Percentiles rank a stretch among this genome's conserved stretches.
phyloP scores from a whole-genome alignment of 768 basidiomycete species.

The Auricularia sp. region DNA sequence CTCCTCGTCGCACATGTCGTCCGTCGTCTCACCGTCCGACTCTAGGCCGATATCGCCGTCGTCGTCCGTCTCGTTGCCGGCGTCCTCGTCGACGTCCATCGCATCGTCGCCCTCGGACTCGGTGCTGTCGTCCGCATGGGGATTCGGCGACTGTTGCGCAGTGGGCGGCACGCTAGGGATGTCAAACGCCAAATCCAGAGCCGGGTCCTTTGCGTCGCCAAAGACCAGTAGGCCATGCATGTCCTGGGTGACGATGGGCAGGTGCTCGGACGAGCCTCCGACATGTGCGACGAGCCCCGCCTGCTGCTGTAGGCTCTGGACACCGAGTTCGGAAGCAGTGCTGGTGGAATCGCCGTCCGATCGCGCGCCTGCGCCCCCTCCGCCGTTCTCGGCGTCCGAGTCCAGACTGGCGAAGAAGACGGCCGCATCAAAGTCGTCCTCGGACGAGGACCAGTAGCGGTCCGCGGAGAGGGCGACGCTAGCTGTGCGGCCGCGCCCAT shows the following conservation, averaged over 20 bases:
- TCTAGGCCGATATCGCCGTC: constrained; percentile 18
- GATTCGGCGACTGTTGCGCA: constrained; percentile 29
- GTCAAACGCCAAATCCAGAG: constrained; percentile 63
- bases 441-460: constrained; percentile 61
- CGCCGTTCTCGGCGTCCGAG: constrained; percentile 34
- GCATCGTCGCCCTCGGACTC: constrained; percentile 34
- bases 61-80: constrained; percentile 18
- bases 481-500: constrained; percentile 17
- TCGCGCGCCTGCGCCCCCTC: constrained; percentile 23
- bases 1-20: constrained; percentile 73
- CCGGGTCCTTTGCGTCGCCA: constrained; percentile 53
- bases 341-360: constrained; percentile 11
- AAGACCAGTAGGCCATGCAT: constrained; percentile 73
- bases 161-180: constrained; percentile 22
- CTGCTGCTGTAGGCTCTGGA: neutral
- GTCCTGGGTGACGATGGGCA: constrained; percentile 46
- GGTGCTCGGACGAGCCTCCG: neutral
- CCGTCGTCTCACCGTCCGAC: constrained; percentile 61
- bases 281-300: neutral
- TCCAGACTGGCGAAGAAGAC: constrained; percentile 69
- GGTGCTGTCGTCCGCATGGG: constrained; percentile 36
- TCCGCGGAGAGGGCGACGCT: neutral
- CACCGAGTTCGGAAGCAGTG: constrained; percentile 26
- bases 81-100: constrained; percentile 39
- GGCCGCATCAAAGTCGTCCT: constrained; percentile 74